Percentiles rank a stretch among this genome's conserved stretches.
Conservation (phyloP, 2,329 filamentous ascomycete species). For the Alternaria incomplexa region DNA sequence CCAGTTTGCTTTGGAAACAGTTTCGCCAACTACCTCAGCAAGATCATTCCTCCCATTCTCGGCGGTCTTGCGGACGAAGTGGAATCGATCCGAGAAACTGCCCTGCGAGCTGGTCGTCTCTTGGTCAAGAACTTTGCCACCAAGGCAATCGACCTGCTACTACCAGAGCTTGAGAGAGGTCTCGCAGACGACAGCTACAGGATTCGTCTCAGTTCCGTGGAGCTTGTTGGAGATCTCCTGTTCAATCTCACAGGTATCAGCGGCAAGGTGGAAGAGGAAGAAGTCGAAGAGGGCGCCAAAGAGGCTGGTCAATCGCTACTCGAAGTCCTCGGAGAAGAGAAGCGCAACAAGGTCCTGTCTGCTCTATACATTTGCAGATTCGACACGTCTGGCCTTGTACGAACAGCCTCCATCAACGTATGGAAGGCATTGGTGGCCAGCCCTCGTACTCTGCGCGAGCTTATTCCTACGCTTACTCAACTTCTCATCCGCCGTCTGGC, state of each 20-base stretch:
- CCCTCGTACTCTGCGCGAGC: slow-evolving; percentile 89
- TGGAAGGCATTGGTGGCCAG: slow-evolving; percentile 97
- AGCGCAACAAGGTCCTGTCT: slow-evolving; percentile 96
- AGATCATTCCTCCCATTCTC: slow-evolving; percentile 94
- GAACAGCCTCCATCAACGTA: slow-evolving; percentile 85
- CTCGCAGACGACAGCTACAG: slow-evolving; percentile 97
- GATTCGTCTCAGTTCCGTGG: slow-evolving; percentile 96
- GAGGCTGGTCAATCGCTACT: slow-evolving; percentile 93
- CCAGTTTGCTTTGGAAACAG: slow-evolving; percentile 99
- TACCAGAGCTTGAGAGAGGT: slow-evolving; percentile 94
- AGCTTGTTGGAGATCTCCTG: slow-evolving; percentile 92
- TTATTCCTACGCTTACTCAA: slow-evolving; percentile 92
- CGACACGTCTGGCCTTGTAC: slow-evolving; percentile 91
- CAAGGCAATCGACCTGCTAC: slow-evolving; percentile 88
- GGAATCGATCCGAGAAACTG: slow-evolving; percentile 96
- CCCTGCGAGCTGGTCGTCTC: slow-evolving; percentile 87
- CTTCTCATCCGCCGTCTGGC: slow-evolving; percentile 92
- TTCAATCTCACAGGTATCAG: slow-evolving; percentile 98
- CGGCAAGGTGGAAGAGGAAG: slow-evolving; percentile 75
- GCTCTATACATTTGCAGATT: slow-evolving; percentile 96
- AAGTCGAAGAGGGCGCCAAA: slow-evolving; percentile 78
- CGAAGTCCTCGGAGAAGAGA: slow-evolving; percentile 93
- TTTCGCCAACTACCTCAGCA: slow-evolving; percentile 93
- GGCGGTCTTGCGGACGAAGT: slow-evolving; percentile 93
- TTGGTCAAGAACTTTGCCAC: slow-evolving; percentile 98